A percentile compares a stretch with the other conserved stretches of the same genome.
phyloP scores from a whole-genome alignment of 1,284 basidiomycete genomes.

The Cutaneotrichosporon sp. region DNA sequence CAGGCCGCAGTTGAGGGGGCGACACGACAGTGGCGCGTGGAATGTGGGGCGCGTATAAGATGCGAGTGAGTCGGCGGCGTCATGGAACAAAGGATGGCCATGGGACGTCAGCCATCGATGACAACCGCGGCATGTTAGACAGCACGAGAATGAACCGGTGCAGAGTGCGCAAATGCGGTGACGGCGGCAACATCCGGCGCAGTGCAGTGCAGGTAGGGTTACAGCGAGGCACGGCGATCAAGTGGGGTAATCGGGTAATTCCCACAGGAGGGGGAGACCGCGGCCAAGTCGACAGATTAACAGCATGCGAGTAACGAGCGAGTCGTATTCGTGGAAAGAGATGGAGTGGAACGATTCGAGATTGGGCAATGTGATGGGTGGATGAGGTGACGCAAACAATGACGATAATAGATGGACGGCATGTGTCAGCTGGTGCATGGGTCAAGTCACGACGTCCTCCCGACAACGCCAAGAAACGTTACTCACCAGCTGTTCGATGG shows the following conservation, averaged over 20 bases:
- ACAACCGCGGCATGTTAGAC: not conserved
- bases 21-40: not conserved
- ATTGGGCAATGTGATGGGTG: not conserved
- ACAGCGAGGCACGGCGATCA: not conserved
- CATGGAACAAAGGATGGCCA: not conserved
- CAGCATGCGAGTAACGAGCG: too few species aligned
- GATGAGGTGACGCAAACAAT: not conserved
- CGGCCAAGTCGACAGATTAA: not conserved
- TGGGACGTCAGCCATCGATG: not conserved
- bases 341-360: not conserved
- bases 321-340: not conserved
- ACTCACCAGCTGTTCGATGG: slow-evolving; percentile 16
- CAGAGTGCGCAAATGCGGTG: not conserved
- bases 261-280: not conserved
- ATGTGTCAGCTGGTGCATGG: slow-evolving; percentile 2
- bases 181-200: not conserved
- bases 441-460: not conserved
- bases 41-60: not conserved
- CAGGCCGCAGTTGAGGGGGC: not conserved
- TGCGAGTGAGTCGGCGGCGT: not conserved
- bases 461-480: not conserved
- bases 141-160: not conserved
- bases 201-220: not conserved
- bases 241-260: slow-evolving; percentile 3
- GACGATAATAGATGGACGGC: not conserved